These are phyloP conservation scores for Penicillium freii DNA, from an alignment of 2,329 filamentous ascomycete genomes.

Conservation along the genomic window DNA sequence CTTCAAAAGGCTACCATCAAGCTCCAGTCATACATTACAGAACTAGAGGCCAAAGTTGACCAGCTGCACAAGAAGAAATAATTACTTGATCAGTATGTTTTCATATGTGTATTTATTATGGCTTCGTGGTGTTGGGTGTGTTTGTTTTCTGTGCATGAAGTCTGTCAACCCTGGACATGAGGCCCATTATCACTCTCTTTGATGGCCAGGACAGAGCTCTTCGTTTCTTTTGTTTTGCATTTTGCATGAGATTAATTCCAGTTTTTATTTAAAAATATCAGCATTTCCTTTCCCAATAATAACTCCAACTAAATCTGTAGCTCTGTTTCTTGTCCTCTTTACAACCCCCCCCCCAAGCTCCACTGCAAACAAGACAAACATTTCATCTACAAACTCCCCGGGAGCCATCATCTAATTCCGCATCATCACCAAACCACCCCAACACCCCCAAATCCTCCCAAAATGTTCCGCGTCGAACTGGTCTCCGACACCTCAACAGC, in stretches of 20 bases:
- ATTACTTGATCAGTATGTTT: conserved; percentile 3
- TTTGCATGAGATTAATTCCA: not conserved
- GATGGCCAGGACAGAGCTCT: not conserved
- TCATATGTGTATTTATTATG: conserved; percentile 9
- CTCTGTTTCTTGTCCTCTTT: not conserved
- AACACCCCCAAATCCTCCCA: not conserved
- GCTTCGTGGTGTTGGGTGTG: conserved; percentile 7
- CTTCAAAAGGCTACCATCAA: conserved; percentile 84
- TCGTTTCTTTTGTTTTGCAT: not conserved
- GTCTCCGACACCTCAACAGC: conserved; percentile 67
- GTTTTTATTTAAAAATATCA: not conserved
- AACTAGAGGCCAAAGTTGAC: conserved; percentile 76
- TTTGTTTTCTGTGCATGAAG: conserved; percentile 7
- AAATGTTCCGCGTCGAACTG: conserved; percentile 74
- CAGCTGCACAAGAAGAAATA: conserved; percentile 67
- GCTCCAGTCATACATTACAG: conserved; percentile 78
- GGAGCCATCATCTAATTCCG: conserved; percentile 2
- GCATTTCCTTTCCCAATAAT: not conserved
- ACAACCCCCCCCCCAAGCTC: not conserved
- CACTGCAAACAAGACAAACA: conserved; percentile 24
- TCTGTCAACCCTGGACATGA: not conserved
- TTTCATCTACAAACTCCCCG: conserved; percentile 2
- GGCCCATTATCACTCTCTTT: not conserved
- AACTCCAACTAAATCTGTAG: not conserved
- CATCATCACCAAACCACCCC: conserved; percentile 1